Conservation (phyloP, 805 yeast species). For the Suhomyces sp. region DNA sequence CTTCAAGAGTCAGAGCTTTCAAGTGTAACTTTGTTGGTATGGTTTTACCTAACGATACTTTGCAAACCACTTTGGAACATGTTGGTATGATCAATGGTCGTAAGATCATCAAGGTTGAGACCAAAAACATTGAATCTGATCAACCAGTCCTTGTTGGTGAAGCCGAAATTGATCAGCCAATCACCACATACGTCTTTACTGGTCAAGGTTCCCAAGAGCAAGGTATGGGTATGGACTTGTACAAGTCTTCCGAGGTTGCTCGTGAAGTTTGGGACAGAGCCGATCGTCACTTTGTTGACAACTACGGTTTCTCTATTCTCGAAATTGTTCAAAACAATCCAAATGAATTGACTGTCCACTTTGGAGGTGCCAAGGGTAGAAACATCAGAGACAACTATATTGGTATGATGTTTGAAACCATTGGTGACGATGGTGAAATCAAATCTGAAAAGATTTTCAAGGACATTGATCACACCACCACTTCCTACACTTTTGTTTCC, state of each 20-base stretch:
- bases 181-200: conserved; percentile 93
- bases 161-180: conserved; percentile 99
- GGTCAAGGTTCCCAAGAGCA: conserved; percentile 99
- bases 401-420: conserved; percentile 96
- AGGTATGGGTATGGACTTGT: conserved; percentile 99
- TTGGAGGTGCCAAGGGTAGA: conserved; percentile 98
- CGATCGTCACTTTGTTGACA: conserved; percentile 84
- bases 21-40: conserved; percentile 88
- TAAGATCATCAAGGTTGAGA: conserved; percentile 90
- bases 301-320: conserved; percentile 95
- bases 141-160: conserved; percentile 82
- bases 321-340: conserved; percentile 96
- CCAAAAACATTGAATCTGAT: conserved; percentile 78
- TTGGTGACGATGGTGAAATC: conserved; percentile 77
- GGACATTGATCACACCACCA: conserved; percentile 75
- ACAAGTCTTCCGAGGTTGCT: conserved; percentile 87
- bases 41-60: conserved; percentile 94
- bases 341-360: conserved; percentile 89
- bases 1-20: conserved; percentile 93
- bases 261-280: conserved; percentile 97
- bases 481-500: conserved; percentile 83
- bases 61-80: conserved; percentile 86
- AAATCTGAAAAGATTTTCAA: conserved; percentile 94
- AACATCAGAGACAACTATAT: conserved; percentile 90
- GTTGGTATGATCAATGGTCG: conserved; percentile 99